phyloP scores from a whole-genome alignment of 495 filamentous ascomycete genomes.

The Xylaria intraflava region DNA sequence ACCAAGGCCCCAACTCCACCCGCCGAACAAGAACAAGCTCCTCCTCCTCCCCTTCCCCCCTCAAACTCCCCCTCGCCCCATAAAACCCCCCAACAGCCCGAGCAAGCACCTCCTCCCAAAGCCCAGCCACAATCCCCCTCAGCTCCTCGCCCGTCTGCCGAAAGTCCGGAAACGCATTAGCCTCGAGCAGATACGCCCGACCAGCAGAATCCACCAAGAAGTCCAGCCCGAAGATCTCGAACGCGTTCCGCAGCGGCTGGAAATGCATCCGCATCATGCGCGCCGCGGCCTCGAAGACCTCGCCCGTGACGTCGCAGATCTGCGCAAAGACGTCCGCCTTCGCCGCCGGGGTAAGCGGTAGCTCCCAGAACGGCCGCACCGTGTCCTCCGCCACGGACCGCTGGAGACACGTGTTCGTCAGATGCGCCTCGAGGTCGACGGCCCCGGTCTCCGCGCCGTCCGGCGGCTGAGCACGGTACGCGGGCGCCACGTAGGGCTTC shows the following conservation, averaged over 20 bases:
- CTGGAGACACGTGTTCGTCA: constrained; percentile 96
- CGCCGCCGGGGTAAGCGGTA: constrained; percentile 32
- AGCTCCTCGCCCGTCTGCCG: constrained; percentile 75
- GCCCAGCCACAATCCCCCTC: constrained; percentile 59
- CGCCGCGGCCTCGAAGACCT: constrained; percentile 79
- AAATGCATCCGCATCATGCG: constrained; percentile 81
- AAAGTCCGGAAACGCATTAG: constrained; percentile 97
- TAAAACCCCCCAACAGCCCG: constrained; percentile 48
- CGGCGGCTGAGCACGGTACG: constrained; percentile 33
- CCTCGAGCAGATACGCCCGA: constrained; percentile 69
- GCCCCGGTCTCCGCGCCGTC: not conserved
- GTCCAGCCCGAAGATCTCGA: constrained; percentile 89
- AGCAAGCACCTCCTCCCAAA: constrained; percentile 69
- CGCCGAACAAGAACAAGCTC: constrained; percentile 22
- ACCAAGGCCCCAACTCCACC: constrained; percentile 23
- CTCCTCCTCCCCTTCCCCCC: constrained; percentile 4
- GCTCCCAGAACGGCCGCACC: constrained; percentile 65
- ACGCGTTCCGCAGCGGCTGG: constrained; percentile 77
- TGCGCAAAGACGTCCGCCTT: constrained; percentile 61
- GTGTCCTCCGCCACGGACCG: constrained; percentile 31
- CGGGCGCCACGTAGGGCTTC: constrained; percentile 51
- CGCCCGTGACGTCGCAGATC: constrained; percentile 63
- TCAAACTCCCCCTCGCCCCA: constrained; percentile 1
- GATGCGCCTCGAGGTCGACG: constrained; percentile 60
- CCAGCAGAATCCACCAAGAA: constrained; percentile 69